Conservation (phyloP, 1,139 yeast genomes). For the Taphrina flavorubra region DNA sequence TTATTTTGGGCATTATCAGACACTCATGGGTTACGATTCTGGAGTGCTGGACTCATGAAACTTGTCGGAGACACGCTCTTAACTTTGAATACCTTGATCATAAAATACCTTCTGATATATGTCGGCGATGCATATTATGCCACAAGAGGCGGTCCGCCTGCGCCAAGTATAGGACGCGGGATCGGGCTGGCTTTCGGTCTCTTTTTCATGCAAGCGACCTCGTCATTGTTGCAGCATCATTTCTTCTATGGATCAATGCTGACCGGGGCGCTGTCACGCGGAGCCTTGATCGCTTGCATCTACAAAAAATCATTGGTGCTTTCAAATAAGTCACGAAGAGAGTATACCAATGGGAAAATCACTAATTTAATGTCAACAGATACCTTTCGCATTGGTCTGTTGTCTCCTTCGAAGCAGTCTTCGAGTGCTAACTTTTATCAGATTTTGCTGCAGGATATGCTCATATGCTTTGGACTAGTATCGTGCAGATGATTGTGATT, state of each 20-base stretch:
- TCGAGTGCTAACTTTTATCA: neutral
- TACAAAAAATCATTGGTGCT: slow-evolving; percentile 69
- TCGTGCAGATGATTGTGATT: slow-evolving; percentile 67
- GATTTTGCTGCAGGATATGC: slow-evolving; percentile 73
- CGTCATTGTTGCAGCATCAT: slow-evolving; percentile 65
- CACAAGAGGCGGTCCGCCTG: slow-evolving; percentile 38
- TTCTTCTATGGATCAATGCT: slow-evolving; percentile 66
- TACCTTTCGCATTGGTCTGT: slow-evolving; percentile 66
- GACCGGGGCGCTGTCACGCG: slow-evolving; percentile 72
- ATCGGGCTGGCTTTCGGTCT: slow-evolving; percentile 68
- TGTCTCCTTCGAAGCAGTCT: neutral
- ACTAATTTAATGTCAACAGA: slow-evolving; percentile 81
- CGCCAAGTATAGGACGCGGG: slow-evolving; percentile 57
- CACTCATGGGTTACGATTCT: slow-evolving; percentile 63
- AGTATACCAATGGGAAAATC: slow-evolving; percentile 68
- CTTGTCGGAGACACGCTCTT: slow-evolving; percentile 59
- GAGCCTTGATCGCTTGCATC: slow-evolving; percentile 69
- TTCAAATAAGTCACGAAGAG: slow-evolving; percentile 64
- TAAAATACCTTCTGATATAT: slow-evolving; percentile 61
- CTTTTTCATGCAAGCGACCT: slow-evolving; percentile 56
- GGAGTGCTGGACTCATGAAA: slow-evolving; percentile 56
- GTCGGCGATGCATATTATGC: slow-evolving; percentile 51
- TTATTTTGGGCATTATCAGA: slow-evolving; percentile 59
- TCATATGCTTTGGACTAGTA: slow-evolving; percentile 67
- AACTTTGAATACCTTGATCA: slow-evolving; percentile 60